These are phyloP conservation scores for Scheffersomyces lignicola DNA, from an alignment of 1,139 yeast species.

Conservation along the genomic window DNA sequence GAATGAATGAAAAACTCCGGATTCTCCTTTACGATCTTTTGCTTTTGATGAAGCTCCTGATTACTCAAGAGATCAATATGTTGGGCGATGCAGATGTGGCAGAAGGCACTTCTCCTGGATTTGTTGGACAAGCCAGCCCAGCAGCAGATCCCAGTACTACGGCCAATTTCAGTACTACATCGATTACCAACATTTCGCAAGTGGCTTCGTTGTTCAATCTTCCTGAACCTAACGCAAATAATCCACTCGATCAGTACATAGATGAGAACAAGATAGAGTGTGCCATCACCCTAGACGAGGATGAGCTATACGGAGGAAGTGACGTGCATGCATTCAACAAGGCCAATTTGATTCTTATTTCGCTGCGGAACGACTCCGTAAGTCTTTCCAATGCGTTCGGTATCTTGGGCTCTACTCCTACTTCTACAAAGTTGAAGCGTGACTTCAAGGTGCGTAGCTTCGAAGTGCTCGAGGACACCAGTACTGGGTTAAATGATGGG, in stretches of 20 bases:
- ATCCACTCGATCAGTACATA: slow-evolving; percentile 24
- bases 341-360: slow-evolving; percentile 22
- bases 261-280: slow-evolving; percentile 23
- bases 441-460: slow-evolving; percentile 43
- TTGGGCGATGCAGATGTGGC: slow-evolving; percentile 14
- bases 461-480: slow-evolving; percentile 71
- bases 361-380: slow-evolving; percentile 18
- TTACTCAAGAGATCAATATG: slow-evolving; percentile 22
- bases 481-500: slow-evolving; percentile 60
- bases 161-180: not conserved
- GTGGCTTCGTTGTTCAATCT: slow-evolving; percentile 26
- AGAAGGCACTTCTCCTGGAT: slow-evolving; percentile 16
- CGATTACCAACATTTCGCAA: slow-evolving; percentile 1
- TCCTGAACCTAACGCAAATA: slow-evolving; percentile 33
- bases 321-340: slow-evolving; percentile 36
- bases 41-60: slow-evolving; percentile 50
- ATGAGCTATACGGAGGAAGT: slow-evolving; percentile 34
- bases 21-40: slow-evolving; percentile 65
- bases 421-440: slow-evolving; percentile 8
- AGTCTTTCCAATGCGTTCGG: slow-evolving; percentile 25
- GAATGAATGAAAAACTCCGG: slow-evolving; percentile 50
- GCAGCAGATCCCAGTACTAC: slow-evolving; percentile 3
- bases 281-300: slow-evolving; percentile 32
- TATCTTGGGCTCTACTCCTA: slow-evolving; percentile 12
- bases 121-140: slow-evolving; percentile 4